Evolutionary conservation across 2,329 filamentous ascomycete genomes (phyloP), one percentile per base, ranked within the genome.

Genomic region (Aschersonia sp.): DNA sequence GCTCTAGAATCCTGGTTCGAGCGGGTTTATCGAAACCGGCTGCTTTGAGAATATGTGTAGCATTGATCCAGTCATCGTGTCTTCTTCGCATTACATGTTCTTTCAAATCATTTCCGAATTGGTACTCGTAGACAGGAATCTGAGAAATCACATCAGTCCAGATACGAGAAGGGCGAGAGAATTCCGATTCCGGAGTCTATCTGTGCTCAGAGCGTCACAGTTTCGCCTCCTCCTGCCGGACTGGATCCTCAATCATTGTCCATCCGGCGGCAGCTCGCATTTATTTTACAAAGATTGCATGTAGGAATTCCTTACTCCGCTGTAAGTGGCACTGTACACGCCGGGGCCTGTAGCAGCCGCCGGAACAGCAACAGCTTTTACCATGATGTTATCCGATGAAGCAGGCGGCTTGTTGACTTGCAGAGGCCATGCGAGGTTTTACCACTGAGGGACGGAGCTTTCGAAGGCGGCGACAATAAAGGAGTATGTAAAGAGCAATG

Each of bases 11-110:
- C 53, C 92, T 79, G 41, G 92, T 98, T 61, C 92, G 77, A 10
- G 90, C 87, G 3, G 92, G 92, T 66, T 98, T 98, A 66, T 98
- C 92, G 60, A 95, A 95, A 48, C 90, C 90, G 52, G 92, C 92
- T 41, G 94, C 87, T 62, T 98, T 98, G 45, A 98, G 71, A 50
- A 98, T 97, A 62, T 98, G 92, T 47, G 92, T 98, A n/a, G 92
- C 92, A 72, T 98, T 98, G 69, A 98, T 92, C 88, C 90, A 98
- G 66, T 97, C 81, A 65, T 98, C 92, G 47, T 81, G 77, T 50
- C 90, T 81, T 45, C 92, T 80, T 64, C 92, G 84, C 92, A 98
- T 98, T 54, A 97, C 85, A 85, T 95, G 87, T 58, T 84, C 77
- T 61, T 83, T 81, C 32, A 81, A 61, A 61, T 94, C 87, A 54